Evolutionary conservation across 768 basidiomycete species (phyloP).

Genomic region (Antrodiella citrinella): DNA sequence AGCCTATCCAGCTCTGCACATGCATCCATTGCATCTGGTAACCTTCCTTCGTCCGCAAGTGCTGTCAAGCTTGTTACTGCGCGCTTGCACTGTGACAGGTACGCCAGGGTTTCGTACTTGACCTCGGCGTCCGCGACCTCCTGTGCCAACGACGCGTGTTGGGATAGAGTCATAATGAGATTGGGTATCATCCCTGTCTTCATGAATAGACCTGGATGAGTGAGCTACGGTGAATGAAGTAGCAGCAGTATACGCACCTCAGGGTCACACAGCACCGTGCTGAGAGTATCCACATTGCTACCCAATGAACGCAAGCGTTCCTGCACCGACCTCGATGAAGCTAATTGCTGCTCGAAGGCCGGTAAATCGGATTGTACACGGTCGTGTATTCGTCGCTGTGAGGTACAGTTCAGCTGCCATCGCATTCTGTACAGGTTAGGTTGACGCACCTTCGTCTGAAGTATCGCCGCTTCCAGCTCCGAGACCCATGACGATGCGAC

Average conservation of each 20-base stretch:
- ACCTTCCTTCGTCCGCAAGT: slow-evolving; percentile 46
- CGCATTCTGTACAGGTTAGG: no score
- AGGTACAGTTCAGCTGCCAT: no score
- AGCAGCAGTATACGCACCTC: slow-evolving; percentile 37
- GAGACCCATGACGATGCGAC: slow-evolving; percentile 62
- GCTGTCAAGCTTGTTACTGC: slow-evolving; percentile 36
- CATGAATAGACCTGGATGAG: slow-evolving; percentile 8
- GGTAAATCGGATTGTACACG: slow-evolving; percentile 60
- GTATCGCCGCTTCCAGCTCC: slow-evolving; percentile 67
- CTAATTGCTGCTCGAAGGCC: slow-evolving; percentile 54
- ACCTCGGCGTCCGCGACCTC: slow-evolving; percentile 48
- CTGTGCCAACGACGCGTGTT: slow-evolving; percentile 59
- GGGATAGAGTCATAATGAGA: slow-evolving; percentile 44
- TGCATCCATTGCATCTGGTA: slow-evolving; percentile 54
- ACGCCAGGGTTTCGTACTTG: slow-evolving; percentile 41
- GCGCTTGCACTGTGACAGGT: slow-evolving; percentile 44
- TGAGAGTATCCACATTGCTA: slow-evolving; percentile 44
- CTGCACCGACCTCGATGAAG: slow-evolving; percentile 58
- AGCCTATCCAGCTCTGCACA: slow-evolving; percentile 34
- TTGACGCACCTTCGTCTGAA: slow-evolving; percentile 54
- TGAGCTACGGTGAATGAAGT: slow-evolving; percentile 8
- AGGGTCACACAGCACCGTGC: slow-evolving; percentile 43
- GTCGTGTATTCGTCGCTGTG: slow-evolving; percentile 61
- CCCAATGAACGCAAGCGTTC: slow-evolving; percentile 44
- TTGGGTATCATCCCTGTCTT: slow-evolving; percentile 66